These are phyloP conservation scores for Crithidia acanthocephali DNA, from an alignment of 208 protist species.

Conservation along the genomic window DNA sequence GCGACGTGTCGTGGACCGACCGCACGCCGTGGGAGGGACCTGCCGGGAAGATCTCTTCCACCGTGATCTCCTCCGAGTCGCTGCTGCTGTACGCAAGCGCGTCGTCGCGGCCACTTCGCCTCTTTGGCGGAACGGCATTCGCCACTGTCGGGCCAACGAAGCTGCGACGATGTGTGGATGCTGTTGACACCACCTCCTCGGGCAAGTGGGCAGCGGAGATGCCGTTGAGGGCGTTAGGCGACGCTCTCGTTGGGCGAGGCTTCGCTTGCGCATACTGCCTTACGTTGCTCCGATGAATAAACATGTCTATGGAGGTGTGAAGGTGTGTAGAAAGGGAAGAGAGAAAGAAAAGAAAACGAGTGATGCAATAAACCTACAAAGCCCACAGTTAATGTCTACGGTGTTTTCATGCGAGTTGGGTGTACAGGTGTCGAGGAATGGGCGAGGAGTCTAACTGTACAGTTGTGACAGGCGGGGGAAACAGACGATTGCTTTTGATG, in stretches of 20 bases:
- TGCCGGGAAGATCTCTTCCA: background rate
- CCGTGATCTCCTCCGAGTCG: conserved; percentile 15
- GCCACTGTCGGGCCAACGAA: background rate
- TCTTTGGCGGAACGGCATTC: background rate
- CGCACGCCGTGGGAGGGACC: background rate
- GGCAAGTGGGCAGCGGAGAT: background rate
- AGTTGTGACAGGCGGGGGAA: too few relatives aligned
- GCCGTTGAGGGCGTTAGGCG: background rate
- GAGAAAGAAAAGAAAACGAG: too few relatives aligned
- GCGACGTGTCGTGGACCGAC: background rate
- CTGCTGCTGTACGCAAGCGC: background rate
- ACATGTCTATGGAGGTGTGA: background rate
- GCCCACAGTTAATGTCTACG: too few relatives aligned
- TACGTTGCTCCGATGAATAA: conserved; percentile 13
- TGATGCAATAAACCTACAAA: too few relatives aligned
- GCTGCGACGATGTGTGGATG: background rate
- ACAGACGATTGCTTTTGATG: too few relatives aligned
- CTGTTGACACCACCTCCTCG: background rate
- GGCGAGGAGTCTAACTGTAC: too few relatives aligned
- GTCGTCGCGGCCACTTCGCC: background rate
- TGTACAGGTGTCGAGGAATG: too few relatives aligned
- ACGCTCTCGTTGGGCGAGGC: background rate
- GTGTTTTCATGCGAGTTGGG: too few relatives aligned
- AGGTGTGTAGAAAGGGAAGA: too few relatives aligned
- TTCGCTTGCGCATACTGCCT: background rate